Evolutionary conservation across 2,329 filamentous ascomycete genomes (phyloP), one percentile per base, ranked within the genome.

Genomic region (Xylariaceae sp.): DNA sequence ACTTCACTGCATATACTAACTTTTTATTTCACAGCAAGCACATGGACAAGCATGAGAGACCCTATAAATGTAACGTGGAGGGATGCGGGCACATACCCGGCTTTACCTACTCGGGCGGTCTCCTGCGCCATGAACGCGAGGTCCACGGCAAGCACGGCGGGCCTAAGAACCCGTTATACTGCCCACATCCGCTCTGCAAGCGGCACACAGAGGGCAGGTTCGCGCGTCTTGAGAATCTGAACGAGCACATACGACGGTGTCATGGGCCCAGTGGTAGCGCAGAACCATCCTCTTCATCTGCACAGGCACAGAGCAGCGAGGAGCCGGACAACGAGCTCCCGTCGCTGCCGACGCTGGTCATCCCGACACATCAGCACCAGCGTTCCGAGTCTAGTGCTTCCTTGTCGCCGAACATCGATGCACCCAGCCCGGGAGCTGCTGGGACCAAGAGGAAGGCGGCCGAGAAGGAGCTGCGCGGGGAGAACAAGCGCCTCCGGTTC

Each of bases 41-140:
- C 61, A 96, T 96, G 89, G 90, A 97, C 66, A 95, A 95, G 61
- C 90, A 97, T 60, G 88, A 95, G 52, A 76, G 90, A 9, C 90
- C 90, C 1, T 97, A 96, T 59, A 85, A 88, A 55, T 97, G 90
- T 62, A 73, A 70, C 15, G 81, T 83, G 30, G 73, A 78, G n/a
- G 85, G 84, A 26, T 96, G 90, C 63, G 87, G 90, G 55, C 95
- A 95, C 55, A 75, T 95, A 0, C 85, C 86, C 36, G 90, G 90
- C 1, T 97, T 97, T 62, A 97, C 90, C 1, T 97, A 97, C 60
- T 90, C 86, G 0, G 90, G 90, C 12, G 90, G 90, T 3, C 76
- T 97, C 0, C 67, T 94, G 13, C 77, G 90, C 31, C 90, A 97
- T 64, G 85, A 95, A 64, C 83, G 90, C 47, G 90, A 97, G 64